Evolutionary conservation across 2,329 filamentous ascomycete species (phyloP).

Genomic region (Tolypocladium cylindrosporum): DNA sequence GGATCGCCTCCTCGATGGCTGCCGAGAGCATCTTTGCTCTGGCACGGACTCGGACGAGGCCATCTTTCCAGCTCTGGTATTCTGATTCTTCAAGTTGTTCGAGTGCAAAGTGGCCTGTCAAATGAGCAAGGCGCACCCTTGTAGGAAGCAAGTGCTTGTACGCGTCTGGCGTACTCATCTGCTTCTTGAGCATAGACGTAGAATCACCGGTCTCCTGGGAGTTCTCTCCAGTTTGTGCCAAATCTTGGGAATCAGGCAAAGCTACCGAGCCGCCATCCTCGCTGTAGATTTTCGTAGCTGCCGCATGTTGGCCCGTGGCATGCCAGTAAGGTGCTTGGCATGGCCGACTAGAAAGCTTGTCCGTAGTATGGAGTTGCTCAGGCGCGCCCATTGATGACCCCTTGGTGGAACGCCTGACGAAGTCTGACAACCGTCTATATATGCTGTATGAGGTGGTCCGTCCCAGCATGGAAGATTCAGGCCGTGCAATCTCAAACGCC

Average conservation of each 20-base stretch:
- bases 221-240: not conserved
- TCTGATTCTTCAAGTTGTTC: not conserved
- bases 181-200: not conserved
- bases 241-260: not conserved
- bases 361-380: not conserved
- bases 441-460: not conserved
- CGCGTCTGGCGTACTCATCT: not conserved
- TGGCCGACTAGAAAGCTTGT: not conserved
- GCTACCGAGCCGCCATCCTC: not conserved
- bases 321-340: not conserved
- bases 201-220: not conserved
- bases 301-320: not conserved
- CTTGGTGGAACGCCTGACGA: not conserved
- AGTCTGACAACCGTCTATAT: not conserved
- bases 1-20: not conserved
- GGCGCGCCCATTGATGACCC: not conserved
- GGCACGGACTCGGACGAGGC: not conserved
- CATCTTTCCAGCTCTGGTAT: not conserved
- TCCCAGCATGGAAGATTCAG: not conserved
- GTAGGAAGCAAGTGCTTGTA: not conserved
- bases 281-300: not conserved
- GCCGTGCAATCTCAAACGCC: constrained; percentile 6
- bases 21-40: not conserved
- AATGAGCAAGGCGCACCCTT: not conserved
- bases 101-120: not conserved